These are phyloP conservation scores for Nicotiana tabacum DNA, from an alignment of 257 asterid species.

Conservation along the genomic window DNA sequence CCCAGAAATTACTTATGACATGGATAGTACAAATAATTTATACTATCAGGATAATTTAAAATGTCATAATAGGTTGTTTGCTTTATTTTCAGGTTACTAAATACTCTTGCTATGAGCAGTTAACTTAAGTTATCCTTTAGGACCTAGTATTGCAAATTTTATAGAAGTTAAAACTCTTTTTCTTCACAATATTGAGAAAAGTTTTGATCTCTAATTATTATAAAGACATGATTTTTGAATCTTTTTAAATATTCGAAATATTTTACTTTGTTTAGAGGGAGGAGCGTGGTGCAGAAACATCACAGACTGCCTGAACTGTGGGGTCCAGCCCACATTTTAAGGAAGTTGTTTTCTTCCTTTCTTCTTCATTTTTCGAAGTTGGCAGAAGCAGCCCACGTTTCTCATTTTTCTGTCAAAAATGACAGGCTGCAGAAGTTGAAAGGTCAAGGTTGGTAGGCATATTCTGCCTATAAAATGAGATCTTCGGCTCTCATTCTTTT, in stretches of 20 bases:
- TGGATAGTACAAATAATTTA: too few relatives aligned
- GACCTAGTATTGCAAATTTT: neutral
- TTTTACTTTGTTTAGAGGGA: neutral
- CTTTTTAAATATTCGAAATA: too few relatives aligned
- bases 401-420: too few relatives aligned
- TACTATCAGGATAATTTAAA: neutral
- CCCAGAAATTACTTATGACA: neutral
- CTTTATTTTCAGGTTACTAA: neutral
- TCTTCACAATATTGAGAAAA: neutral
- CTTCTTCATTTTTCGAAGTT: too few relatives aligned
- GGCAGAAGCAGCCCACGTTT: too few relatives aligned
- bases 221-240: neutral
- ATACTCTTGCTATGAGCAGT: neutral
- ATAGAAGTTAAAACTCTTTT: neutral
- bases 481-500: too few relatives aligned
- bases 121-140: neutral
- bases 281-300: slow-evolving; percentile 10
- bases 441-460: too few relatives aligned
- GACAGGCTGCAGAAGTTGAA: too few relatives aligned
- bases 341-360: too few relatives aligned
- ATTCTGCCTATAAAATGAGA: too few relatives aligned
- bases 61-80: neutral
- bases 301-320: neutral
- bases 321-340: too few relatives aligned
- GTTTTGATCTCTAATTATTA: neutral